Evolutionary conservation across 306 rosid genomes (phyloP).

Genomic region (Ormosia emarginata): DNA sequence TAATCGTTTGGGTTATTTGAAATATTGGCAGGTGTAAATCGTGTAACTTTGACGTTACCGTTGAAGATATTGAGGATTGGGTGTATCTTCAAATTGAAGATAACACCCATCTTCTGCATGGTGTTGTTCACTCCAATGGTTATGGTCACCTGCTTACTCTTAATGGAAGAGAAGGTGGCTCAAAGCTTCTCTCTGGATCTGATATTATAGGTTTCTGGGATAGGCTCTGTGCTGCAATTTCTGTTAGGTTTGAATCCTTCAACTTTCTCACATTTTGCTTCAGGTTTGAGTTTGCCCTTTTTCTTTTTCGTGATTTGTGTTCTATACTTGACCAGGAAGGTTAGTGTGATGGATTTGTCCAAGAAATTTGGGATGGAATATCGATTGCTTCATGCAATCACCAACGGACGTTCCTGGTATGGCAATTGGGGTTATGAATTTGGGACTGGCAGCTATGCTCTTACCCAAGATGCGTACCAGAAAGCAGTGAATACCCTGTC

Average conservation of each 20-base stretch:
- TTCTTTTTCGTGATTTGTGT: neutral
- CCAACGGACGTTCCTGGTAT: slow-evolving; percentile 57
- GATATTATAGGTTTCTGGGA: slow-evolving; percentile 71
- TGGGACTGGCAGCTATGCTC: slow-evolving; percentile 71
- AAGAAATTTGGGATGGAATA: slow-evolving; percentile 65
- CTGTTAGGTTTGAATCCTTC: slow-evolving; percentile 41
- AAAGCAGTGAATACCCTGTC: slow-evolving; percentile 48
- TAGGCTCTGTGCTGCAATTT: slow-evolving; percentile 52
- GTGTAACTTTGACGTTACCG: slow-evolving; percentile 20
- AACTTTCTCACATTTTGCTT: neutral
- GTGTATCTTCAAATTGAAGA: slow-evolving; percentile 54
- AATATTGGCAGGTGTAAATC: slow-evolving; percentile 30
- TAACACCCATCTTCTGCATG: slow-evolving; percentile 62
- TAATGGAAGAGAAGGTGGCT: slow-evolving; percentile 69
- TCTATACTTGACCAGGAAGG: slow-evolving; percentile 40
- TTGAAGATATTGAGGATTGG: slow-evolving; percentile 56
- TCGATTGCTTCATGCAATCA: slow-evolving; percentile 58
- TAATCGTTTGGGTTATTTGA: neutral
- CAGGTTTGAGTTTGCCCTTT: neutral
- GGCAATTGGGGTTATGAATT: slow-evolving; percentile 76
- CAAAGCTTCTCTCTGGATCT: slow-evolving; percentile 45
- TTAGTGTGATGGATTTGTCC: slow-evolving; percentile 76
- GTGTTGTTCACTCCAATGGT: slow-evolving; percentile 66
- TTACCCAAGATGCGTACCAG: slow-evolving; percentile 51
- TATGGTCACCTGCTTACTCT: slow-evolving; percentile 68